Evolutionary conservation across 2,329 filamentous ascomycete species (phyloP).

Genomic region (Madurella fahalii): DNA sequence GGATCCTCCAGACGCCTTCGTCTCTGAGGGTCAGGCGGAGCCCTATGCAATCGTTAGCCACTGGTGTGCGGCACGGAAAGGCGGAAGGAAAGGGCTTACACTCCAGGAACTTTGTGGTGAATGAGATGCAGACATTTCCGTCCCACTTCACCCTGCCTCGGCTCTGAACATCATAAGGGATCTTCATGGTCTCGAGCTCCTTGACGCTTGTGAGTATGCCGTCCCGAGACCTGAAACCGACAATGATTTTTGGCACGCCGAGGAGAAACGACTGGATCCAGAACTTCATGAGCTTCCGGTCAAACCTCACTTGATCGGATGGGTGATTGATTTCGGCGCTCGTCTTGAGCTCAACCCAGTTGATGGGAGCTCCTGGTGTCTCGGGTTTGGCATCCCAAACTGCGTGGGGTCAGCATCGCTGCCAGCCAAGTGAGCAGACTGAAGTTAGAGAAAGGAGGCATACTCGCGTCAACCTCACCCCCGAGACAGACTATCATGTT

Average conservation of each 20-base stretch:
- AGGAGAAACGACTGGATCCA: conserved; percentile 97
- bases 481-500: conserved; percentile 71
- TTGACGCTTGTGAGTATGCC: conserved; percentile 70
- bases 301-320: conserved; percentile 69
- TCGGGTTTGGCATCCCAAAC: conserved; percentile 81
- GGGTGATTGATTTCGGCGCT: conserved; percentile 65
- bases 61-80: neutral
- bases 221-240: conserved; percentile 73
- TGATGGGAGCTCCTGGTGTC: conserved; percentile 62
- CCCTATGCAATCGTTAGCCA: conserved; percentile 44
- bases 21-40: conserved; percentile 60
- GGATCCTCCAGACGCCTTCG: conserved; percentile 77
- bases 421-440: neutral
- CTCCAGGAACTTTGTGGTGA: conserved; percentile 70
- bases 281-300: conserved; percentile 88
- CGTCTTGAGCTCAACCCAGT: conserved; percentile 96
- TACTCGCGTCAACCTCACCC: conserved; percentile 89
- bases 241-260: conserved; percentile 84
- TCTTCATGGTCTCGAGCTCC: conserved; percentile 73
- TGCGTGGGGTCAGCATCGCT: conserved; percentile 29
- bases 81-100: conserved; percentile 49
- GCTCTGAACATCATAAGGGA: conserved; percentile 71
- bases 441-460: conserved; percentile 26
- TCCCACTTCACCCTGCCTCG: conserved; percentile 72
- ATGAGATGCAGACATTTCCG: conserved; percentile 90